Evolutionary conservation across 2,329 filamentous ascomycete species (phyloP).

Genomic region (Venturia oleaginea): DNA sequence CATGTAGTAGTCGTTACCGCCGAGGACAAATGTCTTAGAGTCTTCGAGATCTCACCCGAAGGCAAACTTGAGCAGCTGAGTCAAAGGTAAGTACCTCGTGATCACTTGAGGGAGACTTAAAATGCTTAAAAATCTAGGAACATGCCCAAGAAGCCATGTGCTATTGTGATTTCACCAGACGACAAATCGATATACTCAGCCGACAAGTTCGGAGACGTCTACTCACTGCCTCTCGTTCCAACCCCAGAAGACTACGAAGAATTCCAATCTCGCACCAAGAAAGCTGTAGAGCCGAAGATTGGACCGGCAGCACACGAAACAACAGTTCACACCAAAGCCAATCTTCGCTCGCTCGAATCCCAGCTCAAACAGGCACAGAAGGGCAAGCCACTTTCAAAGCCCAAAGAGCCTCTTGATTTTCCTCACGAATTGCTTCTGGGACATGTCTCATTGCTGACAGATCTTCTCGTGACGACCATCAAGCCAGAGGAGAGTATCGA

Average conservation of each 20-base stretch:
- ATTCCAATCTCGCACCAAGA: slow-evolving; percentile 16
- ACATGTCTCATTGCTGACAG: slow-evolving; percentile 91
- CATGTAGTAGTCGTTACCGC: slow-evolving; percentile 71
- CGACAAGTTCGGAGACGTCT: slow-evolving; percentile 97
- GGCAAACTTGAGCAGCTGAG: slow-evolving; percentile 59
- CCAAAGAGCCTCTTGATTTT: slow-evolving; percentile 48
- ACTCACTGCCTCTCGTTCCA: slow-evolving; percentile 65
- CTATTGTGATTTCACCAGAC: slow-evolving; percentile 61
- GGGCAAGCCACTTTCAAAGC: slow-evolving; percentile 20
- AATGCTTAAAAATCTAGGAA: slow-evolving; percentile 30
- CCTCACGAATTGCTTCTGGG: slow-evolving; percentile 74
- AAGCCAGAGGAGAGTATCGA: slow-evolving; percentile 26
- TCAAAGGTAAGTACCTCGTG: slow-evolving; percentile 47
- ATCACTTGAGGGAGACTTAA: slow-evolving; percentile 26
- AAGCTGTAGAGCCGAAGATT: slow-evolving; percentile 21
- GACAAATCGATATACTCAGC: slow-evolving; percentile 66
- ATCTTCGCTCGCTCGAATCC: slow-evolving; percentile 47
- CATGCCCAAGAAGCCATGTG: slow-evolving; percentile 86
- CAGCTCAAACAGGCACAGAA: slow-evolving; percentile 40
- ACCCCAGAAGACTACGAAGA: slow-evolving; percentile 26
- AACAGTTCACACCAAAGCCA: slow-evolving; percentile 55
- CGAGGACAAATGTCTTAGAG: slow-evolving; percentile 86
- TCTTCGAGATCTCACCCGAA: slow-evolving; percentile 59
- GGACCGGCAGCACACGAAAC: slow-evolving; percentile 46
- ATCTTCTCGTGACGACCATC: slow-evolving; percentile 50